A percentile compares a stretch with the other conserved stretches of the same genome.
These are phyloP conservation scores for Epichloe hybrida DNA, from an alignment of 2,329 filamentous ascomycete genomes.

Conservation along the genomic window DNA sequence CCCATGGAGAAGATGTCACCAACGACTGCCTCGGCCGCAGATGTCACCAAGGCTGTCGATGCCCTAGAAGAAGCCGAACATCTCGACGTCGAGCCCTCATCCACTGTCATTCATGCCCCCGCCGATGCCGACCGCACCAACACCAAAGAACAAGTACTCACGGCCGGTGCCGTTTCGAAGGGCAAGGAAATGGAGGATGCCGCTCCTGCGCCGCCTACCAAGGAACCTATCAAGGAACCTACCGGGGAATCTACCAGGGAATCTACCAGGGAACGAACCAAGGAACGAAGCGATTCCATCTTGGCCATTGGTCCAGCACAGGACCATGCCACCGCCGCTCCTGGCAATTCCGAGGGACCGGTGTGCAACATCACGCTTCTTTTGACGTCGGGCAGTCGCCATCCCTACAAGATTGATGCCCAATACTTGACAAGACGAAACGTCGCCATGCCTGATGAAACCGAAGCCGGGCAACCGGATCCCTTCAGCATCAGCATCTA, in stretches of 20 bases:
- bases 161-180: conserved; percentile 12
- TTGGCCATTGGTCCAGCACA: conserved; percentile 32
- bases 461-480: conserved; percentile 48
- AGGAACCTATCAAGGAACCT: conserved; percentile 9
- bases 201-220: conserved; percentile 15
- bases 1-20: conserved; percentile 23
- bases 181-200: conserved; percentile 21
- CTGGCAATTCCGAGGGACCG: conserved; percentile 19
- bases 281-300: conserved; percentile 16
- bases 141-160: conserved; percentile 10
- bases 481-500: conserved; percentile 87
- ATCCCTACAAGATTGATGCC: conserved; percentile 82
- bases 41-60: conserved; percentile 9
- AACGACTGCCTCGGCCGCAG: conserved; percentile 5
- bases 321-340: conserved; percentile 25
- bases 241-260: too few species aligned
- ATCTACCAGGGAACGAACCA: too few species aligned
- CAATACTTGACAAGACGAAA: conserved; percentile 72
- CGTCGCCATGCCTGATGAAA: conserved; percentile 58
- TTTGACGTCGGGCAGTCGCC: conserved; percentile 65
- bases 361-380: conserved; percentile 69
- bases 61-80: conserved; percentile 9
- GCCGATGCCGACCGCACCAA: conserved; percentile 7
- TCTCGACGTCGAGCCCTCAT: conserved; percentile 8
- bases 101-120: conserved; percentile 6